Evolutionary conservation across 805 yeast genomes (phyloP), one percentile per base, ranked within the genome.

Genomic region (Saturnispora kantuleensis): DNA sequence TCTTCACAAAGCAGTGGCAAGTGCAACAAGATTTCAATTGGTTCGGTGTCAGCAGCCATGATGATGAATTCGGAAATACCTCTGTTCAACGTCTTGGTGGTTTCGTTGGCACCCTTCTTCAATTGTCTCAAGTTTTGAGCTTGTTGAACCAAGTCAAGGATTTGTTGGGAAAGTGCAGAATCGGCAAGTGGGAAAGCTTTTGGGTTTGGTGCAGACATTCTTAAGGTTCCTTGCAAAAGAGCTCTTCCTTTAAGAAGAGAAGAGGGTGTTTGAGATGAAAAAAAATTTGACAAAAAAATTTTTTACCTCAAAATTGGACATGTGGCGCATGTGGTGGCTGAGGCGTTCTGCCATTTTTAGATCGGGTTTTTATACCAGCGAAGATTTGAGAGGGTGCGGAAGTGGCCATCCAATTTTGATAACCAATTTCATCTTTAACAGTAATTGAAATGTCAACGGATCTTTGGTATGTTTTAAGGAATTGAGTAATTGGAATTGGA

Each of bases 1-100:
- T 93, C 99, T 74, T 93, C 99, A 71, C 99, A 93, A 60, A 93
- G 76, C 60, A 93, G 78, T 42, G 99, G 99, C 68, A 93, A 78
- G 68, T 93, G 98, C 70, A 93, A 79, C 64, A 93, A 81, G 69
- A 93, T 90, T 75, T 93, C 99, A 64, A 93, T 89, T 60, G 99
- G 99, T 72, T 89, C 96, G 61, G 98, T 88, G 67, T 93, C 99
- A 59, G 98, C 99, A 56, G 99, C 98, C 97, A 93, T 87, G 73
- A 90, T 86, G 69, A 90, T 89, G 77, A 90, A 90, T 74, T 90
- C 98, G 60, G 97, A 85, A 63, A 90, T 90, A 81, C 98, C 98
- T 77, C 97, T 85, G 84, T 90, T 90, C 73, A 90, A 79, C 60
- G 97, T 90, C 79, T 90, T 90, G 72, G 97, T 93, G 63, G 97